These are phyloP conservation scores for Alternaria novae-zelandiae DNA, from an alignment of 2,329 filamentous ascomycete species.

Conservation along the genomic window DNA sequence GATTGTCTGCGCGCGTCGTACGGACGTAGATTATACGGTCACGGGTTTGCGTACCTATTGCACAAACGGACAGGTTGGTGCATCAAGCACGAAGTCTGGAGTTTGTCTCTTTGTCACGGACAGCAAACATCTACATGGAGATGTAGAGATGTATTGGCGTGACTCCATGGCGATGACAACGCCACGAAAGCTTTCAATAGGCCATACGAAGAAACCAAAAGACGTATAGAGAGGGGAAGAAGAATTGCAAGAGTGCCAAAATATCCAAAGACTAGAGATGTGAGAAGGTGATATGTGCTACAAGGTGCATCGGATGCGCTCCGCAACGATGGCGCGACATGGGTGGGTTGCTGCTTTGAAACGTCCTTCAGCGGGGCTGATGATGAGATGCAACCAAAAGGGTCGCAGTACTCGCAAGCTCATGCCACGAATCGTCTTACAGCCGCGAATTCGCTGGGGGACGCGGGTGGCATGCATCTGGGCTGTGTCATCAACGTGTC, in stretches of 20 bases:
- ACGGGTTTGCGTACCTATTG: conserved; percentile 1
- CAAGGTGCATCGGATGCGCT: conserved; percentile 12
- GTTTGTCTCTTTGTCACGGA: conserved; percentile 26
- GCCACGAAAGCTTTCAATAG: conserved; percentile 28
- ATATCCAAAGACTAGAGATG: conserved; percentile 11
- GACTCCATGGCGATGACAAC: conserved; percentile 39
- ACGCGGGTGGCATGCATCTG: conserved; percentile 9
- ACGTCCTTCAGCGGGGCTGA: conserved; percentile 31
- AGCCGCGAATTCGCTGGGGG: conserved; percentile 12
- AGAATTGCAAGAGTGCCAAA: conserved; percentile 14
- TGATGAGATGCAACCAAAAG: conserved; percentile 38
- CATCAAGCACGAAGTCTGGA: conserved; percentile 10
- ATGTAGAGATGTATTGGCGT: conserved; percentile 23
- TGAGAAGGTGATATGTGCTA: conserved; percentile 30
- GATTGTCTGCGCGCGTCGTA: background rate
- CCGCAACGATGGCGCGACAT: conserved; percentile 20
- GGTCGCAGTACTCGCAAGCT: conserved; percentile 31
- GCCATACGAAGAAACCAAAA: conserved; percentile 22
- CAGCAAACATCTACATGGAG: conserved; percentile 27
- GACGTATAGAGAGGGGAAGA: background rate
- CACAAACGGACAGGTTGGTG: background rate
- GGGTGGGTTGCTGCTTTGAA: conserved; percentile 32
- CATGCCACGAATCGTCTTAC: conserved; percentile 19
- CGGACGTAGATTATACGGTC: background rate
- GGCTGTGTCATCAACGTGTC: conserved; percentile 10